Evolutionary conservation across 75 land plant species (phyloP).

Genomic region (Sequoia sempervirens): DNA sequence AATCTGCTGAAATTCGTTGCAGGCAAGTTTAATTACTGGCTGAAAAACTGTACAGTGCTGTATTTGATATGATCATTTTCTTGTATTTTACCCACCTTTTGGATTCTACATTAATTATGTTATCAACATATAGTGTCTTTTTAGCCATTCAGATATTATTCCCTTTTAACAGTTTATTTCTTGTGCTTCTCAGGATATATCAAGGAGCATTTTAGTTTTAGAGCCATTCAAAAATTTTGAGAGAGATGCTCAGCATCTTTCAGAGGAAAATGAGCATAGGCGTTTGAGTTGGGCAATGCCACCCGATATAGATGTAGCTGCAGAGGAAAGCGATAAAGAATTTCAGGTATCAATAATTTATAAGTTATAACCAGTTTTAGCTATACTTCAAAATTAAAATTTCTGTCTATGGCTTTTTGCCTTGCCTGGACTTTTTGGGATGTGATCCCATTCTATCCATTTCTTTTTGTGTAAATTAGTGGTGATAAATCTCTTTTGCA

Average conservation of each 20-base stretch:
- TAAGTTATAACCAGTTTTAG: not conserved
- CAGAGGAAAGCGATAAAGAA: not conserved
- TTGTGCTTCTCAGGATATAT: slow-evolving; percentile 1
- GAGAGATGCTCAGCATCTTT: not conserved
- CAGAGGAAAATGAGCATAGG: slow-evolving; percentile 1
- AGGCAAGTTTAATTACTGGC: not conserved
- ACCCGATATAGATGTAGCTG: not conserved
- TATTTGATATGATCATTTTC: not conserved
- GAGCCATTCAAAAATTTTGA: slow-evolving; percentile 1
- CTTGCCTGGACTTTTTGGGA: too few species aligned
- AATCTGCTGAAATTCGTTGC: not conserved
- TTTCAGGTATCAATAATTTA: slow-evolving; percentile 5
- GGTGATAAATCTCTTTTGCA: not conserved
- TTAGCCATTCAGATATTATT: not conserved
- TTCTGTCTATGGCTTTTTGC: too few species aligned
- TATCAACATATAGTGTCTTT: not conserved
- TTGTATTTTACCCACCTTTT: not conserved
- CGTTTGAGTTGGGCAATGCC: not conserved
- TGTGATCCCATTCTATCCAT: too few species aligned
- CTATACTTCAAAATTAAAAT: not conserved
- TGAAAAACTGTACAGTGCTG: not conserved
- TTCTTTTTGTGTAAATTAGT: too few species aligned
- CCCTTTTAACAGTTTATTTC: not conserved
- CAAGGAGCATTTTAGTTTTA: not conserved
- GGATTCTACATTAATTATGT: not conserved